Percentiles rank a stretch among this genome's conserved stretches.
These are phyloP conservation scores for Pseudogymnoascus sp. DNA, from an alignment of 2,329 filamentous ascomycete species.

Conservation along the genomic window DNA sequence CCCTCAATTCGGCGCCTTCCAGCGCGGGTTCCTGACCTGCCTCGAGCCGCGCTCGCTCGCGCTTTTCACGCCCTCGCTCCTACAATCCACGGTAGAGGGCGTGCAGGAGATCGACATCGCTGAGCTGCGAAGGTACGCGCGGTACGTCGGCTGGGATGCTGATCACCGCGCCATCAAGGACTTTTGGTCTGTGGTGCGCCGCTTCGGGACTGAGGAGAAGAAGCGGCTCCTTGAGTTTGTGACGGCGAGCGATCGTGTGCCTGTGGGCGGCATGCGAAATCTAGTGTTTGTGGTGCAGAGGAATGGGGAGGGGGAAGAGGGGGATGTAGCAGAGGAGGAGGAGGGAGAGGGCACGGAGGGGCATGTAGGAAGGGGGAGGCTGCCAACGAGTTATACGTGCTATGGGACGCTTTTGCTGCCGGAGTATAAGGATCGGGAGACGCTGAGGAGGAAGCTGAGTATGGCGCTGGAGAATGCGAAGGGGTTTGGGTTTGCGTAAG, in stretches of 20 bases:
- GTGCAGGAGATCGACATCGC: constrained; percentile 70
- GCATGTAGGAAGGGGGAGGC: constrained; percentile 19
- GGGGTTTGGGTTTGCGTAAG: constrained; percentile 76
- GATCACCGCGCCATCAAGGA: constrained; percentile 62
- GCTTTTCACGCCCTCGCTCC: constrained; percentile 61
- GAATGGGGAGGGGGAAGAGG: constrained; percentile 57
- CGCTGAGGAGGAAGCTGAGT: constrained; percentile 66
- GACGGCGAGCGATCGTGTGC: constrained; percentile 83
- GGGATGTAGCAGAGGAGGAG: constrained; percentile 23
- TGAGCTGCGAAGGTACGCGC: constrained; percentile 62
- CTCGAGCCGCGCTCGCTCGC: constrained; percentile 62
- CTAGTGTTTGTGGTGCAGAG: constrained; percentile 78
- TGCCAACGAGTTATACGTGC: constrained; percentile 84
- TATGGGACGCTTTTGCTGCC: constrained; percentile 84
- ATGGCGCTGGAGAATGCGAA: constrained; percentile 82
- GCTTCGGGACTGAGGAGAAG: constrained; percentile 62
- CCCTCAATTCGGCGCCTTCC: constrained; percentile 74
- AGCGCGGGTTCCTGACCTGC: constrained; percentile 70
- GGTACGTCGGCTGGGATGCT: constrained; percentile 75
- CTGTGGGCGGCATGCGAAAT: constrained; percentile 75
- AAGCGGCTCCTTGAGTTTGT: constrained; percentile 83
- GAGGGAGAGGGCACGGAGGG: neutral
- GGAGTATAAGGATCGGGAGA: constrained; percentile 65
- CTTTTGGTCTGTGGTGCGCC: constrained; percentile 77
- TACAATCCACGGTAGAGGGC: constrained; percentile 79